Base-by-base conservation (phyloP, 495 filamentous ascomycete genomes). In the Lindgomyces ingoldianus region DNA sequence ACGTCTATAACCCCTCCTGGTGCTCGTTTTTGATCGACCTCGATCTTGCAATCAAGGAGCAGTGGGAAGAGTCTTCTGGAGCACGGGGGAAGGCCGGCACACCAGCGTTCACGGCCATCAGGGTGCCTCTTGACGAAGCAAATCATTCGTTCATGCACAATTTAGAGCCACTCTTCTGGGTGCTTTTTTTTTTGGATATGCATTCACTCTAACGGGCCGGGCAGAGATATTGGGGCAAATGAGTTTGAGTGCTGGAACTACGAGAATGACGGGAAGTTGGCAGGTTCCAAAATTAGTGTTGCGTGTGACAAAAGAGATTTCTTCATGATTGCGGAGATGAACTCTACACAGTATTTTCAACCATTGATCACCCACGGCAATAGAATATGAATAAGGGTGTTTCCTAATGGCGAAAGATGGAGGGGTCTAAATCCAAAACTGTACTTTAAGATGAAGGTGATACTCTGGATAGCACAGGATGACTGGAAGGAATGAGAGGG, bases 101-200 rank as follows among this genome's bases (percentile, higher is more conserved):
- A 24, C 77, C 71, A 70, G 76, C 76, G 25, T 78, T 78, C 50
- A 80, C 81, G 73, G 75, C 75, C 9, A 81, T 81, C 45, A 71
- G 75, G 39, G 71, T 64, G 21, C 64, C 62, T 56, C 76, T 79
- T 27, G 63, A 70, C 19, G 73, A 72, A 60, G 71, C 81, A 57
- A 62, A 72, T 12, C 74, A n/a, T n/a, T n/a, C n/a, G n/a, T n/a
- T n/a, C n/a, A n/a, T n/a, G n/a, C n/a, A n/a, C n/a, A n/a, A n/a
- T 79, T 65, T 73, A n/a, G n/a, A n/a, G n/a, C n/a, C n/a, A n/a
- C 72, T 2, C 79, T 79, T 45, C 75, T 79, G 75, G 73, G 80
- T 52, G 76, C 80, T 60, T 74, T 84, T 58, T 83, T 1, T 82
- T 75, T 53, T 74, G 73, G 67, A 70, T 68, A 50, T 72, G 68